phyloP scores from a whole-genome alignment of 2,329 filamentous ascomycete species.

The Cercospora sojina region DNA sequence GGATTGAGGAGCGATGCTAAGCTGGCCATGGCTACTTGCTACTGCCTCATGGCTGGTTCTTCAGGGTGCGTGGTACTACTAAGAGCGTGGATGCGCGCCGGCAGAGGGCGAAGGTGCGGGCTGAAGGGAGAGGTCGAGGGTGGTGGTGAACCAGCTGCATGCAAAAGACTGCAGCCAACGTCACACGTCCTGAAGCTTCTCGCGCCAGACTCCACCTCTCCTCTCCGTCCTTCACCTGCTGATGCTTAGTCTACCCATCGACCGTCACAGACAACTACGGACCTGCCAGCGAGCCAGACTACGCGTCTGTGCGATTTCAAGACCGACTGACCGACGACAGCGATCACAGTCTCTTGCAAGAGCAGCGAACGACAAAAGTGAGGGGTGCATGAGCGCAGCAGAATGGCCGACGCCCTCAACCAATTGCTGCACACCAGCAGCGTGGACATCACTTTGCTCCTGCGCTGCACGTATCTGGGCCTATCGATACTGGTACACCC shows the following conservation, averaged over 20 bases:
- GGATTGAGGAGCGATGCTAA: constrained; percentile 42
- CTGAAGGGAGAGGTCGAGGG: neutral
- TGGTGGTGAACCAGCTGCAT: neutral
- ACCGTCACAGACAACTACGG: neutral
- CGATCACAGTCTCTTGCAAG: neutral
- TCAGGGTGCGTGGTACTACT: neutral
- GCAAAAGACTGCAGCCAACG: neutral
- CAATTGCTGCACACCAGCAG: neutral
- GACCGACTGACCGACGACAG: neutral
- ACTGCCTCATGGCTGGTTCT: neutral
- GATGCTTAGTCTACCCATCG: neutral
- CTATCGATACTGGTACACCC: constrained; percentile 26
- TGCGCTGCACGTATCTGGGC: constrained; percentile 25
- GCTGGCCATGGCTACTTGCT: constrained; percentile 26
- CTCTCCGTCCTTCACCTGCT: neutral
- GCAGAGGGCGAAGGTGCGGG: neutral
- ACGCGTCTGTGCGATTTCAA: neutral
- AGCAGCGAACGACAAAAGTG: neutral
- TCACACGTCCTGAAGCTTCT: neutral
- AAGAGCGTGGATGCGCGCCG: neutral
- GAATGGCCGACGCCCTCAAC: neutral
- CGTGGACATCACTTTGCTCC: constrained; percentile 19
- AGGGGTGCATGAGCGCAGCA: constrained; percentile 10
- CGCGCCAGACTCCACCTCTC: neutral
- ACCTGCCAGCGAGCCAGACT: neutral